Base-by-base conservation (phyloP, 805 yeast genomes). In the Candida fluviatilis region DNA sequence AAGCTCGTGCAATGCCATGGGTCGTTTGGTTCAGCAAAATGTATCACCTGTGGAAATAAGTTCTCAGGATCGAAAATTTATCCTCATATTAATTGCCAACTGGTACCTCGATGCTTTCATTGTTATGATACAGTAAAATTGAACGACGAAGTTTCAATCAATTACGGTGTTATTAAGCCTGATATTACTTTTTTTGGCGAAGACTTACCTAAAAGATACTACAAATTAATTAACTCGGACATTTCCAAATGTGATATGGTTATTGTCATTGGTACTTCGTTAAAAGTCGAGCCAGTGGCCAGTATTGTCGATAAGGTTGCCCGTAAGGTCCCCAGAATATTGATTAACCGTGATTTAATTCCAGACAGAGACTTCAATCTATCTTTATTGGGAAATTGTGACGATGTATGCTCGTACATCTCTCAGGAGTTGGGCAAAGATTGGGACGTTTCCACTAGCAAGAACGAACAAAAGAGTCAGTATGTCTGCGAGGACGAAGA, bases 121-220 rank as follows among this genome's bases (percentile, higher is more conserved):
- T 85, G 96, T 54, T 62, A 61, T 17, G 48, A 13, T 10, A 14
- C 14, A 5, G 29, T 19, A 13, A 24, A 27, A 16, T 18, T 18
- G 23, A 33, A 35, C 17, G 23, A 16, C 4, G 37, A 36, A 27
- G 59, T 60, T 1, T 60, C 69, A 17, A 74, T 76, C 49, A 73
- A 84, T 6, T 78, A 61, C 54, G 96, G 96, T 12, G 91, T 88
- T 2, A 72, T 86, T 75, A 89, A 90, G 57, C 97, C 97, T 0
- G 95, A 89, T 55, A 89, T 89, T 43, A 88, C 95, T 0, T 89
- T 89, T 54, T 89, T 89, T 49, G 95, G 95, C 12, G 96, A 89
- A 57, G 77, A 80, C 12, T 66, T 89, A 41, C 96, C 96, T 1
- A 67, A 69, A 11, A 60, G 70, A 34, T 89, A 82, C 53, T 90